phyloP scores from a whole-genome alignment of 192 early-diverging fungal genomes.

The Allomyces macrogynus region DNA sequence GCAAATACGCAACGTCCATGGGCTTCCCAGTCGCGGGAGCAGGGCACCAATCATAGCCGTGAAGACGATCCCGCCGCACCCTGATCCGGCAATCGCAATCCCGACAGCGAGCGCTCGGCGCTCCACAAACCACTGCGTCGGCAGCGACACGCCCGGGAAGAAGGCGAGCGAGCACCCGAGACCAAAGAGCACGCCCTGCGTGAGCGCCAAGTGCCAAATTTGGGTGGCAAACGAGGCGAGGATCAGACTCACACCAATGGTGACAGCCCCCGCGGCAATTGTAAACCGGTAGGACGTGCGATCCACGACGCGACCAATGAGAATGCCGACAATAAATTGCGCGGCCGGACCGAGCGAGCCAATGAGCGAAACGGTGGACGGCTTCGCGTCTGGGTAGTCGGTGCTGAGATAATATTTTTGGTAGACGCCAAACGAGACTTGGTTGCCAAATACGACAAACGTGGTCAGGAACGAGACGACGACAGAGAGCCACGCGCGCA shows the following conservation, averaged over 20 bases:
- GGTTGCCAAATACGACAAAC: not conserved
- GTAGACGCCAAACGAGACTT: not conserved
- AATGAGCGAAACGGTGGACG: slow-evolving; percentile 12
- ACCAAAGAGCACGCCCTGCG: slow-evolving; percentile 38
- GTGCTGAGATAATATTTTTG: slow-evolving; percentile 12
- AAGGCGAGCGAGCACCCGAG: slow-evolving; percentile 43
- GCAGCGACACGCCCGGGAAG: slow-evolving; percentile 40
- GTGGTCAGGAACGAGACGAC: not conserved
- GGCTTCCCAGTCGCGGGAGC: slow-evolving; percentile 25
- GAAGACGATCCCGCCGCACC: slow-evolving; percentile 48
- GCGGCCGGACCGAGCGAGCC: slow-evolving; percentile 3
- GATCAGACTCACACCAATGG: slow-evolving; percentile 12
- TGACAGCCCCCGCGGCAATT: not conserved
- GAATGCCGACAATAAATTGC: not conserved
- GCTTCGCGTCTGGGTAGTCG: slow-evolving; percentile 10
- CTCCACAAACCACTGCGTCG: slow-evolving; percentile 42
- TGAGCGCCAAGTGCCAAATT: slow-evolving; percentile 15
- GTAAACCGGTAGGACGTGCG: not conserved
- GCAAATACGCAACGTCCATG: slow-evolving; percentile 40
- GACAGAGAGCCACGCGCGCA: not conserved
- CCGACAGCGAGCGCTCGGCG: slow-evolving; percentile 32
- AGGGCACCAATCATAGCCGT: slow-evolving; percentile 33
- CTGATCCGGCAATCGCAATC: slow-evolving; percentile 34
- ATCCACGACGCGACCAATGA: not conserved
- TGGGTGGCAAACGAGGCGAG: slow-evolving; percentile 22